Base-by-base conservation (phyloP, 2,329 filamentous ascomycete genomes). In the Chaetomium sp. region DNA sequence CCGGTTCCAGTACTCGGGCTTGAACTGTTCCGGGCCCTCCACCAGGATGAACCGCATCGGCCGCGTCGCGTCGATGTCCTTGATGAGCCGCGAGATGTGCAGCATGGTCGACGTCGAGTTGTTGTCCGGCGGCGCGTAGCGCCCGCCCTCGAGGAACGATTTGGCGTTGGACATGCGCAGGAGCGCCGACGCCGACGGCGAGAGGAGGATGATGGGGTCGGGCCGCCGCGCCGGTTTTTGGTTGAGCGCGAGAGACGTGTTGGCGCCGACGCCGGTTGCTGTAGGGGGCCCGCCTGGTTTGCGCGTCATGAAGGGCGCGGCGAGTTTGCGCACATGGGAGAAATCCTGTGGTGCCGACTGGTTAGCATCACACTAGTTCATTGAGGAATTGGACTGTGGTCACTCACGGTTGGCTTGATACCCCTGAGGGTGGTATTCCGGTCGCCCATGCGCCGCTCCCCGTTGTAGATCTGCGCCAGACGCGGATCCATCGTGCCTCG, bases 131-230 rank as follows among this genome's bases (percentile, higher is more conserved):
- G 92, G 91, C 6, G 89, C 83, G 79, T 94, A 99, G 69, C 89
- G 82, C 64, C 93, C 93, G 63, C 88, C 85, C 75, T 94, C 90
- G 69, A 99, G 90, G 83, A 99, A 98, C 33, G 91, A 89, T 74
- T 96, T 96, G 78, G 96, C 92, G 76, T 99, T 99, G 60, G 92
- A 91, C 86, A 98, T 92, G 76, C 94, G 93, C 45, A 99, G 88
- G 57, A 98, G 87, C 1, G 93, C 96, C 2, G 94, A 97, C 12
- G 94, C 95, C 1, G 94, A 98, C 1, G 95, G 95, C 0, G 95
- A 98, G 67, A 99, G 89, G 31, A 99, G 88, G 76, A 99, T 97
- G 78, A 99, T 99, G 57, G 95, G 95, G 75, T 97, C 84, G 45
- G 85, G 84, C 65, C 85, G 80, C 55, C 83, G 79, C 54, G 79